These are phyloP conservation scores for Bacterosira constricta DNA, from an alignment of 108 stramenopile genomes.

Conservation along the genomic window DNA sequence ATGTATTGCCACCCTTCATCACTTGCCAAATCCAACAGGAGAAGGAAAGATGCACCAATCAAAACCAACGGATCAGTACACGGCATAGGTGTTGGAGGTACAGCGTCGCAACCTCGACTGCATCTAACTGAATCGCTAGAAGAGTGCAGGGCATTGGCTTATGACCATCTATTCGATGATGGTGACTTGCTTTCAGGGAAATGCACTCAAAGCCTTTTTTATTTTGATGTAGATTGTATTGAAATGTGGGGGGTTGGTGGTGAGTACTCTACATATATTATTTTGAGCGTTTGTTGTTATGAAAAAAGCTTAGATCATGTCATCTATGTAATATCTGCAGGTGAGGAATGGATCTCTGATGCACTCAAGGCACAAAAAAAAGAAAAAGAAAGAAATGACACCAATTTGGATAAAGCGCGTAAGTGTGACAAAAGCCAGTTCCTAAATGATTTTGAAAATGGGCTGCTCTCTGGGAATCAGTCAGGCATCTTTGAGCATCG, in stretches of 20 bases:
- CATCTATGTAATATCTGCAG: no score
- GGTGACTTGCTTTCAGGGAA: conserved; percentile 33
- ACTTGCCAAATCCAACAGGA: not conserved
- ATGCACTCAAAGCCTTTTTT: conserved; percentile 20
- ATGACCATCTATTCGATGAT: conserved; percentile 31
- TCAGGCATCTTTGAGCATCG: conserved; percentile 27
- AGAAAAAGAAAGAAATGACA: conserved; percentile 5
- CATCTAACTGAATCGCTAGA: conserved; percentile 47
- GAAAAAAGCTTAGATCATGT: no score
- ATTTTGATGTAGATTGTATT: conserved; percentile 45
- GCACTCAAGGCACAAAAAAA: conserved; percentile 22
- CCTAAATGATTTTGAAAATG: conserved; percentile 41
- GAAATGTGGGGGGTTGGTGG: conserved; percentile 50
- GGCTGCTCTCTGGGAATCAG: conserved; percentile 1
- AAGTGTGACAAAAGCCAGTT: conserved; percentile 39
- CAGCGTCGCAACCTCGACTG: conserved; percentile 31
- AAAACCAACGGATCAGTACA: conserved; percentile 11
- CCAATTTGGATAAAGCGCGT: conserved; percentile 19
- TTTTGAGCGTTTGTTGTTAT: no score
- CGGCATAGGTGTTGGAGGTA: conserved; percentile 42
- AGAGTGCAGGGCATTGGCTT: conserved; percentile 37
- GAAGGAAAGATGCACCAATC: not conserved
- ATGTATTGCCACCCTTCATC: conserved; percentile 60
- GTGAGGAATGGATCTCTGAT: conserved; percentile 20
- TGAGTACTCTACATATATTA: no score